Conservation (phyloP, 768 basidiomycete genomes). For the Tremella yokohamensis region DNA sequence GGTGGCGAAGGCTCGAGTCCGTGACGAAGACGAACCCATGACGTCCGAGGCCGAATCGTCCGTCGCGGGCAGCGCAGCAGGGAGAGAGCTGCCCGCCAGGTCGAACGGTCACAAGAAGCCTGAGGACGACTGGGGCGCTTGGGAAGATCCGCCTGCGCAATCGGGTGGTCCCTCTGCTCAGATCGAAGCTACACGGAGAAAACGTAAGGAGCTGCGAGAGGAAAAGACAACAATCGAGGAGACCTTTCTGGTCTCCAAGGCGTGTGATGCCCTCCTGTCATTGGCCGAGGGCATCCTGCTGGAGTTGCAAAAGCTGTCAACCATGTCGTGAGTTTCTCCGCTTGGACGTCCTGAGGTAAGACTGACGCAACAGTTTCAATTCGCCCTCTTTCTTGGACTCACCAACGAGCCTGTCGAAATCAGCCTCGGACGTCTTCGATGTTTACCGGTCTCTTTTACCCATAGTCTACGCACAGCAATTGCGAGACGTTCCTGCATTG, state of each 20-base stretch:
- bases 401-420: conserved; percentile 57
- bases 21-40: conserved; percentile 29
- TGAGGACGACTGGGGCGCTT: background rate
- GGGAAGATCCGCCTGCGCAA: conserved; percentile 1
- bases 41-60: conserved; percentile 19
- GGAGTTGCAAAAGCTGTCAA: conserved; percentile 56
- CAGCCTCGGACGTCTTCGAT: conserved; percentile 67
- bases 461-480: conserved; percentile 30
- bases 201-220: conserved; percentile 21
- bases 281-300: conserved; percentile 28
- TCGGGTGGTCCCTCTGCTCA: conserved; percentile 3
- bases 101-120: background rate
- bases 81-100: background rate
- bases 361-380: conserved; percentile 11
- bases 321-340: conserved; percentile 48
- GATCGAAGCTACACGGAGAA: background rate
- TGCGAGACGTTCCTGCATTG: conserved; percentile 57
- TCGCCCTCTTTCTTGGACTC: conserved; percentile 53
- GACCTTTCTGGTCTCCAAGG: conserved; percentile 30
- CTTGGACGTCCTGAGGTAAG: background rate
- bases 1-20: conserved; percentile 31
- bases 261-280: conserved; percentile 32
- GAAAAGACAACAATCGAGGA: conserved; percentile 26
- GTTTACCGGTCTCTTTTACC: conserved; percentile 71
- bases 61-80: background rate